Conservation (phyloP, 2,329 filamentous ascomycete species). For the Aspergillus sergii region DNA sequence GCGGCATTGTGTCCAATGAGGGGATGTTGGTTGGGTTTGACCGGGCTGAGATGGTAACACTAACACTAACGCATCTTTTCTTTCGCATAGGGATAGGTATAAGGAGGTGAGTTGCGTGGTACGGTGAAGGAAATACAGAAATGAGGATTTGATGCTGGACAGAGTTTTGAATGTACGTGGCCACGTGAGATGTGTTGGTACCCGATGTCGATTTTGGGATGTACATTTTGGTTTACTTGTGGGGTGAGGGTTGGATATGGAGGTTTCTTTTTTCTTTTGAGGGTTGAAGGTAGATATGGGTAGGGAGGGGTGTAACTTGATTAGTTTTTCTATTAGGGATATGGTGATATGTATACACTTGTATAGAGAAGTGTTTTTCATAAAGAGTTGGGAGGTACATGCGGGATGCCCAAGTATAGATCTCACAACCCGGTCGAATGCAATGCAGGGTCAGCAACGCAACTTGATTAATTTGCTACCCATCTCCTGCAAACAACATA, state of each 20-base stretch:
- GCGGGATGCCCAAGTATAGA: slow-evolving; percentile 1
- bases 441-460: not conserved
- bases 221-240: not conserved
- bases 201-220: not conserved
- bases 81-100: not conserved
- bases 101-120: too few relatives aligned
- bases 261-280: not conserved
- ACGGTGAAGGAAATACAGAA: not conserved
- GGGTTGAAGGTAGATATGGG: not conserved
- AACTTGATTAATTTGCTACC: not conserved
- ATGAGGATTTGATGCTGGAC: not conserved
- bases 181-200: slow-evolving; percentile 8
- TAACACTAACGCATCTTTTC: not conserved
- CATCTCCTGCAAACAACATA: not conserved
- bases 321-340: not conserved
- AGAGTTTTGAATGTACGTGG: not conserved
- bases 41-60: not conserved
- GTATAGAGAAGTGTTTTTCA: too few relatives aligned
- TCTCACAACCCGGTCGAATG: not conserved
- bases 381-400: not conserved
- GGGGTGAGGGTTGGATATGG: too few relatives aligned
- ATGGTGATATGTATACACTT: not conserved
- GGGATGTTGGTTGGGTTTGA: not conserved
- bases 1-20: not conserved
- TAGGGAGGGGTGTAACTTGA: not conserved